These are phyloP conservation scores for Aspergillus panamensis DNA, from an alignment of 495 filamentous ascomycete genomes.

Conservation along the genomic window DNA sequence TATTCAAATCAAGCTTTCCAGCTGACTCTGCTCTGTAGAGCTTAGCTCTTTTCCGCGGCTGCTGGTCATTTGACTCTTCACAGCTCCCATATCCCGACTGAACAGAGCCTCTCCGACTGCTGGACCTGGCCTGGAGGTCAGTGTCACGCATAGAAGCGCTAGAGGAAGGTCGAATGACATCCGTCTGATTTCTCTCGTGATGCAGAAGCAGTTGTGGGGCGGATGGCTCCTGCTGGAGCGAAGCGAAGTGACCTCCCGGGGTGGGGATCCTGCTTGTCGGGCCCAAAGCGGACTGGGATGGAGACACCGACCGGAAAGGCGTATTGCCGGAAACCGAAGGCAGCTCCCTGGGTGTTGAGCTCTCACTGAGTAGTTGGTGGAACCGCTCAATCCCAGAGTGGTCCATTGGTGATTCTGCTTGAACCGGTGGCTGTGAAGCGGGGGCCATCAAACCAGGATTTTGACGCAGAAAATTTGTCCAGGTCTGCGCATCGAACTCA, in stretches of 20 bases:
- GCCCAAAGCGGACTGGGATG: conserved; percentile 35
- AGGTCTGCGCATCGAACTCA: conserved; percentile 65
- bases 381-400: conserved; percentile 53
- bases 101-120: conserved; percentile 36
- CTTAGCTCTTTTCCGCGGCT: conserved; percentile 67
- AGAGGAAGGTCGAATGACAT: conserved; percentile 46
- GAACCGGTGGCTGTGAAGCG: conserved; percentile 31
- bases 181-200: conserved; percentile 27
- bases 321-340: conserved; percentile 29
- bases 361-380: conserved; percentile 48
- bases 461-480: conserved; percentile 61
- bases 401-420: conserved; percentile 42
- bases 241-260: conserved; percentile 26
- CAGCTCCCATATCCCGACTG: conserved; percentile 62
- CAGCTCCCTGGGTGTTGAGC: conserved; percentile 44
- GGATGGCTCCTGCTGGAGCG: conserved; percentile 24
- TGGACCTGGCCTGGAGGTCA: conserved; percentile 30
- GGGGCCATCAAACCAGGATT: conserved; percentile 50
- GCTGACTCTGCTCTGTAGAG: conserved; percentile 65
- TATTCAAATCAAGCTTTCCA: conserved; percentile 61
- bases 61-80: conserved; percentile 63
- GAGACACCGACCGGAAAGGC: conserved; percentile 34
- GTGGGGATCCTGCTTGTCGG: conserved; percentile 37
- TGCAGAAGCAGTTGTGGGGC: conserved; percentile 15
- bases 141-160: conserved; percentile 45